Base-by-base conservation (phyloP, 768 basidiomycete genomes). In the Sporobolomyces phaffii region DNA sequence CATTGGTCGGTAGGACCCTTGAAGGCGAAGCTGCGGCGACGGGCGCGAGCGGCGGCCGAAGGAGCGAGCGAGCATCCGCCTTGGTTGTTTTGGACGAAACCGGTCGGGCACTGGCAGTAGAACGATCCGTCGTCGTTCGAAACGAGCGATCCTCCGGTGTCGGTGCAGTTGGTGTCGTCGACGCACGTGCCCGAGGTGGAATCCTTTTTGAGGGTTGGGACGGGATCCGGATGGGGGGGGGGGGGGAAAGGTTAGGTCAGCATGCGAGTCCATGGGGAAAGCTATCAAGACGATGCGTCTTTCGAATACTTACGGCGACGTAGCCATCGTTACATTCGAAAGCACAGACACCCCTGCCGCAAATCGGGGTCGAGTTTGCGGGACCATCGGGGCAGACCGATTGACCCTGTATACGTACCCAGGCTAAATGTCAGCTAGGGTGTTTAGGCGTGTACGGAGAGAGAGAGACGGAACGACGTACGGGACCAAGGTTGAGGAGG, bases 11-110 rank as follows among this genome's bases (percentile, higher is more conserved):
- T 51, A 34, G 56, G 43, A 24, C 26, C 14, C 38, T 40, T n/a
- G 56, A 49, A n/a, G 28, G 34, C 54, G 54, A 58, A 33, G 41
- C 14, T 45, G 45, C 50, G 64, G n/a, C 64, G 64, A 53, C 40
- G 40, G 2, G 48, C 13, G 13, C 66, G 66, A 8, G 60, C 60
- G 20, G 49, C 41, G 11, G 45, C 36, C 4, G 62, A 64, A 9
- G 62, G 45, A 7, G 62, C 28, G 28, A 64, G 54, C 15, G 28
- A 26, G 48, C 62, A 64, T 20, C 29, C 54, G 3, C 62, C 54
- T n/a, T n/a, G n/a, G n/a, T n/a, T n/a, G n/a, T n/a, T n/a, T n/a
- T n/a, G 17, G 54, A 40, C 7, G 54, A 38, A 29, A 38, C 11
- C 5, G 60, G 40, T 13, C 9, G 54, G 33, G 56, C 66, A 68